Conservation (phyloP, 2,329 filamentous ascomycete species). For the Neopestalotiopsis rosae region DNA sequence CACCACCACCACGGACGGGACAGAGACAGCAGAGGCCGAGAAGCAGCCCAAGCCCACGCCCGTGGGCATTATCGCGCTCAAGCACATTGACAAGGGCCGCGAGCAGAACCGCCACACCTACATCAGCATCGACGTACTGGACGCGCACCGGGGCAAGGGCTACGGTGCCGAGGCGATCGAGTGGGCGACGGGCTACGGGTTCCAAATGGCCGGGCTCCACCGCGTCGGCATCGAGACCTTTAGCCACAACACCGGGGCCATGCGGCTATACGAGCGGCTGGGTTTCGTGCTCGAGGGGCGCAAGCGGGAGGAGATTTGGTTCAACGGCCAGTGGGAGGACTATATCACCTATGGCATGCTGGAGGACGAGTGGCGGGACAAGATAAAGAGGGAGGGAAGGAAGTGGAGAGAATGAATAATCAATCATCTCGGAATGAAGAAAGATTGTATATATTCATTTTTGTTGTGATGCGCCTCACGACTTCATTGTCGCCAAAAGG, state of each 20-base stretch:
- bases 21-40: too few species aligned
- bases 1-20: background rate
- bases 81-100: slow-evolving; percentile 24
- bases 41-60: slow-evolving; percentile 24
- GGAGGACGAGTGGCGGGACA: slow-evolving; percentile 38
- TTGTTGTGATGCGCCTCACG: background rate
- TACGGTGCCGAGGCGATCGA: slow-evolving; percentile 44
- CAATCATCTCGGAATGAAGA: too few species aligned
- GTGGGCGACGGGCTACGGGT: slow-evolving; percentile 41
- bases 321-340: slow-evolving; percentile 41
- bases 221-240: slow-evolving; percentile 39
- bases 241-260: slow-evolving; percentile 39
- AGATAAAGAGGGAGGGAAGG: slow-evolving; percentile 22
- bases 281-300: slow-evolving; percentile 42
- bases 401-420: slow-evolving; percentile 18
- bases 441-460: too few species aligned
- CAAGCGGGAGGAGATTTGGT: slow-evolving; percentile 39
- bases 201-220: slow-evolving; percentile 41
- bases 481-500: background rate
- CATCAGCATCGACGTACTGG: slow-evolving; percentile 38
- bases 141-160: slow-evolving; percentile 35
- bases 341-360: slow-evolving; percentile 38
- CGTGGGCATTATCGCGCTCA: slow-evolving; percentile 39
- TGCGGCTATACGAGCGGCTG: slow-evolving; percentile 38
- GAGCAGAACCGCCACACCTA: slow-evolving; percentile 48